Base-by-base conservation (phyloP, 192 early-diverging fungal genomes). In the Backusella parvicylindrica region DNA sequence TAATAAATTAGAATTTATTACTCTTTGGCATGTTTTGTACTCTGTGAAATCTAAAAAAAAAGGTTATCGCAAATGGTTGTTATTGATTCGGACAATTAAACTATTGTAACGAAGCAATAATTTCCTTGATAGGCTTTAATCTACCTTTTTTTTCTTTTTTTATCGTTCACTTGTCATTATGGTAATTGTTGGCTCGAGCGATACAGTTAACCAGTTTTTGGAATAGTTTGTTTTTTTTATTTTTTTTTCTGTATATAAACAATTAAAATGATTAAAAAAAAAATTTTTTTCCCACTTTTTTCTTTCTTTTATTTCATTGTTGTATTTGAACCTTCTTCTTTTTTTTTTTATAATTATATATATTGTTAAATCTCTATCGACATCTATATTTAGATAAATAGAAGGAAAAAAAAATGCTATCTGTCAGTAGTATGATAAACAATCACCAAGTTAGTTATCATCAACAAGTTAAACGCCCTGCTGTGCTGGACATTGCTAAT, bases 51-150 rank as follows among this genome's bases (percentile, higher is more conserved):
- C 18, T 6, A 50, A 50, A 50, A 50, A 50, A 50, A 6, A 43
- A 43, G 41, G 41, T 43, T 43, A 15, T 43, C 11, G 12, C 1
- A 67, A n/a, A 21, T 15, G 35, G 18, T 40, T 18, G 31, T 11
- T 68, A 3, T 40, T 36, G 37, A 68, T 67, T 68, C 64, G 64
- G 64, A 66, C 64, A 66, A 66, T 66, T 66, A 66, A 36, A 66
- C n/a, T 16, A 66, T 21, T 66, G 31, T 35, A 66, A 64, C 49
- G n/a, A 50, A n/a, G 18, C 7, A 50, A 50, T 50, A 50, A 50
- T 50, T 50, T 50, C 49, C 49, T 50, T 21, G 49, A 50, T 50
- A n/a, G 49, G 49, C 49, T 50, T 50, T 50, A 21, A 35, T 35
- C 2, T 50, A 50, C 18, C 21, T 50, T 50, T 21, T 21, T 21